Base-by-base conservation (phyloP, 2,329 filamentous ascomycete genomes). In the Microdochium trichocladiopsis region DNA sequence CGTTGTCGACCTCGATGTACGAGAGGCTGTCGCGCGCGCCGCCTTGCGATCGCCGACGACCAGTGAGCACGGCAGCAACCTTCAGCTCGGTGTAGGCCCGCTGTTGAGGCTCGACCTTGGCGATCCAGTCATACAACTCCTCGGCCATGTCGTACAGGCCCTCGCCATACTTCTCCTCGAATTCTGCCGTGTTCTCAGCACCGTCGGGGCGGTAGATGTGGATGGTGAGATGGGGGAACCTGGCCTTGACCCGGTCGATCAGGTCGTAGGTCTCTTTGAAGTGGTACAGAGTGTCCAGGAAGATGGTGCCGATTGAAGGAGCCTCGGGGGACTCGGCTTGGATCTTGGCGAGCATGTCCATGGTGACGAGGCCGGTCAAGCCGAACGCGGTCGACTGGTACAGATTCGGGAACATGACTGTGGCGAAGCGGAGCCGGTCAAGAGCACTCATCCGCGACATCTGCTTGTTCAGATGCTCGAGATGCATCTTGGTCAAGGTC, bases 61-160 rank as follows among this genome's bases (percentile, higher is more conserved):
- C 94, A 47, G 94, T 99, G 58, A 99, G 78, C 50, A 97, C 89
- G 51, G 94, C 94, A 53, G 88, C 87, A 52, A 97, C 92, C 63
- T 88, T 83, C 54, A 97, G 82, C 57, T 95, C 87, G 18, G 85
- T 77, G 72, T 96, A 97, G 6, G 94, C 90, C 56, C 94, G 85
- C 72, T 96, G 86, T 52, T 92, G 90, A 16, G 94, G 94, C 77
- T 99, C 94, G 49, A 99, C 94, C 77, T 99, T 99, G 73, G 92
- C 94, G 57, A 94, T 79, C 79, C 90, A 97, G 78, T 99, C 94
- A 72, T 99, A 99, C 64, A 93, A 81, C 64, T 96, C 89, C 49
- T 91, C 81, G 58, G 94, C 87, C 28, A 77, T 82, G 67, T 96
- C 88, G 85, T 92, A 99, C 48, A 97, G 75, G 59, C 83, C 82